These are phyloP conservation scores for Melanomma pulvis-pyrius DNA, from an alignment of 495 filamentous ascomycete genomes.

Conservation along the genomic window DNA sequence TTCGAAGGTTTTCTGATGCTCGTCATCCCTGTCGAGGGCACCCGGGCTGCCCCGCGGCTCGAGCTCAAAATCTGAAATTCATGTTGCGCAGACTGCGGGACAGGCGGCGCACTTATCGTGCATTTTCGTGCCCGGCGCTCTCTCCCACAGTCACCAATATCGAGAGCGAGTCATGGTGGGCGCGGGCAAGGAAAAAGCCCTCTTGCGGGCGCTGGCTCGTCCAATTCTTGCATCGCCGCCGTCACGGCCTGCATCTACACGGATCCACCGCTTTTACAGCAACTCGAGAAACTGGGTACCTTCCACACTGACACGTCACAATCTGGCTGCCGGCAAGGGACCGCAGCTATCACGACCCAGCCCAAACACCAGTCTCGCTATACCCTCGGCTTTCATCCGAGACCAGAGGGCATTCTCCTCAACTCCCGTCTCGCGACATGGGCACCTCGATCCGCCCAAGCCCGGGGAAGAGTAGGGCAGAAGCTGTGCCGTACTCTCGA, in stretches of 20 bases:
- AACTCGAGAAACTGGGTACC: conserved; percentile 16
- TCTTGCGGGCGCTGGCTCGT: neutral
- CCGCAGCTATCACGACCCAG: neutral
- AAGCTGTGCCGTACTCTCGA: neutral
- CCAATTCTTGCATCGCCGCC: neutral
- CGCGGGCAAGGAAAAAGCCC: neutral
- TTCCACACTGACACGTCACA: neutral
- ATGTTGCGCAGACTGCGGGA: neutral
- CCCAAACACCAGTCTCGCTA: neutral
- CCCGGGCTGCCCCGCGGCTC: neutral
- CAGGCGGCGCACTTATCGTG: neutral
- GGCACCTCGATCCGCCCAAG: conserved; percentile 80
- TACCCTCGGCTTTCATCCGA: neutral
- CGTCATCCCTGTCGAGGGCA: neutral
- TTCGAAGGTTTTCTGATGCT: conserved; percentile 1
- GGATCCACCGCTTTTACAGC: conserved; percentile 11
- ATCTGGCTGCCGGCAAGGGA: neutral
- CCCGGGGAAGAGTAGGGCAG: conserved; percentile 86
- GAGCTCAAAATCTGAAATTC: neutral
- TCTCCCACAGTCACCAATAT: neutral
- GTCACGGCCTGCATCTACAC: conserved; percentile 2
- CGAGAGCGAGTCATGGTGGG: neutral
- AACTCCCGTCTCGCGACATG: conserved; percentile 64
- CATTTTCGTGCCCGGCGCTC: neutral
- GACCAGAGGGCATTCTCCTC: conserved; percentile 65